Base-by-base conservation (phyloP, 345 rosid species). In the Pugionium dolabratum region DNA sequence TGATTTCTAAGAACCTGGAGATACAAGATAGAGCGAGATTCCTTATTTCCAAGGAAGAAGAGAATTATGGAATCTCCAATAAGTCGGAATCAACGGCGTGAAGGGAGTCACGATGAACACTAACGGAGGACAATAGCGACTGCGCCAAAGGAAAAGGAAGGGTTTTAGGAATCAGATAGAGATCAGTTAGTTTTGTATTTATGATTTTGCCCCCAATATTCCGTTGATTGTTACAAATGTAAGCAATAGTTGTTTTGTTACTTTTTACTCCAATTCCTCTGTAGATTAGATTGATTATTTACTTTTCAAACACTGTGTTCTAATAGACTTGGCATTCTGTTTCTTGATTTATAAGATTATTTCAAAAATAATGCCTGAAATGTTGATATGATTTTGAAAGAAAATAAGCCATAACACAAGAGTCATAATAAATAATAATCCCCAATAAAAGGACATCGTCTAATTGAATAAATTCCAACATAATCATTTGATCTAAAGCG, bases 81-180 rank as follows among this genome's bases (percentile, higher is more conserved):
- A 31, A 71, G 55, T 39, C 75, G 75, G 75, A 71, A 71, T 71
- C 30, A 43, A 51, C 41, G 67, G 59, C 51, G 59, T 28, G 39
- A 65, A 69, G 53, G 25, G 32, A 43, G 40, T 36, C 43, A 4
- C 62, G 68, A 62, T 54, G 33, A 29, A 62, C 66, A 60, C 59
- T 67, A 61, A 60, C 61, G 61, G 74, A 69, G 73, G 73, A 36
- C 51, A 53, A 6, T 52, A 34, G 40, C 67, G 54, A 51, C 69
- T 70, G 75, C 75, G 48, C n/a, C 25, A 0, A 33, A 51, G 56
- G 49, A 58, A 42, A 18, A 25, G 42, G 54, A 61, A 71, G 75
- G 69, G 75, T 71, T 71, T 71, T 71, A 62, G 18, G 52, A 43
- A 8, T 28, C 29, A 1, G 5, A 9, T 25, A 54, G 51, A 46